These are phyloP conservation scores for Sistotremastrum niveocremeum DNA, from an alignment of 768 basidiomycete species.

Conservation along the genomic window DNA sequence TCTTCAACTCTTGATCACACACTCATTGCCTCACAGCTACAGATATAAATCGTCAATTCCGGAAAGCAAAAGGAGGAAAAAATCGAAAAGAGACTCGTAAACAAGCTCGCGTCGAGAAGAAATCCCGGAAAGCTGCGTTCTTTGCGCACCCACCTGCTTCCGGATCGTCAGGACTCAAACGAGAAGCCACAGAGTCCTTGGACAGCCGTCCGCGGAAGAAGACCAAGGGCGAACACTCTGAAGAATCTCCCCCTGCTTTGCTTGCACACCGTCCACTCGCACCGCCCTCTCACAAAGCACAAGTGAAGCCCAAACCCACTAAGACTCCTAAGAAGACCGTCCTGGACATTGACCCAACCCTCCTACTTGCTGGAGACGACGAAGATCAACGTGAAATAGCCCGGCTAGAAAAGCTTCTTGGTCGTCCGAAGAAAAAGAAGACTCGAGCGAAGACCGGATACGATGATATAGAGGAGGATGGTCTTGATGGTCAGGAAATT, in stretches of 20 bases:
- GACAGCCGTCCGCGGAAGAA: constrained; percentile 30
- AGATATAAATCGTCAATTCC: no score
- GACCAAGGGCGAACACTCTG: constrained; percentile 16
- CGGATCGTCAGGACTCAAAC: constrained; percentile 28
- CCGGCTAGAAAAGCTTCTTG: constrained; percentile 22
- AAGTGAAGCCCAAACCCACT: constrained; percentile 1
- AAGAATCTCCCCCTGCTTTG: not conserved
- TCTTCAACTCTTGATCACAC: no score
- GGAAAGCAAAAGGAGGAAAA: no score
- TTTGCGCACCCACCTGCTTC: constrained; percentile 21
- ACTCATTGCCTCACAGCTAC: no score
- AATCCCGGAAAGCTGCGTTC: constrained; percentile 48
- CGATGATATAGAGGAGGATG: constrained; percentile 46
- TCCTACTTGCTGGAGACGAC: not conserved
- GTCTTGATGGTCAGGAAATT: constrained; percentile 54
- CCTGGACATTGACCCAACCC: constrained; percentile 4
- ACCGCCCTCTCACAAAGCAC: not conserved
- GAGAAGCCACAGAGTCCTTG: constrained; percentile 32
- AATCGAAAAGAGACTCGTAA: constrained; percentile 51
- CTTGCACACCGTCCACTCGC: not conserved
- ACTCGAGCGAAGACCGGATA: constrained; percentile 19
- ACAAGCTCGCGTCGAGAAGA: constrained; percentile 42
- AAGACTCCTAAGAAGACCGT: constrained; percentile 1
- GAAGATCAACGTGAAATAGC: constrained; percentile 12
- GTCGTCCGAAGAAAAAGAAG: constrained; percentile 23